Base-by-base conservation (phyloP, 2,329 filamentous ascomycete genomes). In the Amauroascus niger region DNA sequence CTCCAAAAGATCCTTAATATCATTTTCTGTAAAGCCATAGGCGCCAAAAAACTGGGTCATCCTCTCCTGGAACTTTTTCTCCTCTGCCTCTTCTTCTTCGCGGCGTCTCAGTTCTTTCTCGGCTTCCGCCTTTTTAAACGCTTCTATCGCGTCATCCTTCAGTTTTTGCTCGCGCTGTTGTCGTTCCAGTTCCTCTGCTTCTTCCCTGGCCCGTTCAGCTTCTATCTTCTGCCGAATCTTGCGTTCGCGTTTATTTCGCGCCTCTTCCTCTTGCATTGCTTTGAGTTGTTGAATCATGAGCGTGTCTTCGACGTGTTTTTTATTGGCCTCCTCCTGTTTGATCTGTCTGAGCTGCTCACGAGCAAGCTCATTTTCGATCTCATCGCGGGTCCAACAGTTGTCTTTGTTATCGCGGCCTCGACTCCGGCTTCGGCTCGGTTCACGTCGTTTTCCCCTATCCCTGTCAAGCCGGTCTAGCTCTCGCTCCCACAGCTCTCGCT, bases 131-230 rank as follows among this genome's bases (percentile, higher is more conserved):
- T 67, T 69, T 67, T 76, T 76, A 61, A 74, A 79, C n/a, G 71
- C 72, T 58, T 77, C 76, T 49, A 80, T 68, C 8, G 76, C 74
- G 37, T 77, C 74, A 49, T 71, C 72, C 46, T 75, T 77, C 55
- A 75, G 69, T 59, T 75, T 75, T 35, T 53, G 49, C 32, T 65
- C 48, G 46, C 62, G 49, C 57, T 67, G 60, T 56, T 62, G 57
- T 6, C 57, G 40, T 11, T 56, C 57, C 11, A 46, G 76, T 35
- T 65, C 62, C 54, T 71, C 72, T 55, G 70, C 67, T 52, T 62
- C 61, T 2, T 58, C 53, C 54, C 69, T 61, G 53, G 67, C 63
- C 32, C 59, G 59, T 40, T 59, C 59, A n/a, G 60, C 60, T 53
- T 70, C 65, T 39, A 65, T 63, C n/a, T 64, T 62, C 22, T 63